Evolutionary conservation across 345 rosid genomes (phyloP).

Genomic region (Isatis tinctoria): DNA sequence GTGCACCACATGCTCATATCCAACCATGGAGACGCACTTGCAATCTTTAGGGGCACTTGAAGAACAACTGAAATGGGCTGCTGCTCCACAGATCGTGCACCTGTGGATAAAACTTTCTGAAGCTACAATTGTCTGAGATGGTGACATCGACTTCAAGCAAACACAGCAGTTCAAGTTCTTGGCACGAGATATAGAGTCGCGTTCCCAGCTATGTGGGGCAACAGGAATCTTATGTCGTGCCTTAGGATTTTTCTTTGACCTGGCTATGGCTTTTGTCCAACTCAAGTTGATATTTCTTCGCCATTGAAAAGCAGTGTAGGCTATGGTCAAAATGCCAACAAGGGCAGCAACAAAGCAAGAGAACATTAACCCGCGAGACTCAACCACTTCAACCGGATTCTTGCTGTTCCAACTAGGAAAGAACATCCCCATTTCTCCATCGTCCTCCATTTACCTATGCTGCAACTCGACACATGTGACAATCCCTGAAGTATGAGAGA

Average conservation of each 20-base stretch:
- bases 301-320: slow-evolving; percentile 94
- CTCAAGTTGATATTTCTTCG: slow-evolving; percentile 87
- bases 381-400: slow-evolving; percentile 45
- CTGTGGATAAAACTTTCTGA: slow-evolving; percentile 59
- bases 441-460: slow-evolving; percentile 55
- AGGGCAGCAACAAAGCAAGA: slow-evolving; percentile 69
- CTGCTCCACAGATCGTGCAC: slow-evolving; percentile 78
- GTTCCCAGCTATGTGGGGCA: slow-evolving; percentile 73
- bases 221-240: slow-evolving; percentile 63
- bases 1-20: slow-evolving; percentile 71
- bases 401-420: slow-evolving; percentile 48
- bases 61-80: slow-evolving; percentile 73
- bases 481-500: background rate
- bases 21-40: slow-evolving; percentile 80
- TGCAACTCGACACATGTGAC: background rate
- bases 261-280: slow-evolving; percentile 93
- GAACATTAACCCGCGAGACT: slow-evolving; percentile 56
- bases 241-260: slow-evolving; percentile 89
- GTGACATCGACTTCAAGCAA: slow-evolving; percentile 71
- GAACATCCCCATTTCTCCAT: slow-evolving; percentile 45
- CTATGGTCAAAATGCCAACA: slow-evolving; percentile 78
- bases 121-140: slow-evolving; percentile 54
- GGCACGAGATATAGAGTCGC: slow-evolving; percentile 62
- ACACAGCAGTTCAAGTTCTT: slow-evolving; percentile 85
- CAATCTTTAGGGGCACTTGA: slow-evolving; percentile 72